phyloP scores from a whole-genome alignment of 768 basidiomycete species.

The Tylopilus plumbeoviolaceoides region DNA sequence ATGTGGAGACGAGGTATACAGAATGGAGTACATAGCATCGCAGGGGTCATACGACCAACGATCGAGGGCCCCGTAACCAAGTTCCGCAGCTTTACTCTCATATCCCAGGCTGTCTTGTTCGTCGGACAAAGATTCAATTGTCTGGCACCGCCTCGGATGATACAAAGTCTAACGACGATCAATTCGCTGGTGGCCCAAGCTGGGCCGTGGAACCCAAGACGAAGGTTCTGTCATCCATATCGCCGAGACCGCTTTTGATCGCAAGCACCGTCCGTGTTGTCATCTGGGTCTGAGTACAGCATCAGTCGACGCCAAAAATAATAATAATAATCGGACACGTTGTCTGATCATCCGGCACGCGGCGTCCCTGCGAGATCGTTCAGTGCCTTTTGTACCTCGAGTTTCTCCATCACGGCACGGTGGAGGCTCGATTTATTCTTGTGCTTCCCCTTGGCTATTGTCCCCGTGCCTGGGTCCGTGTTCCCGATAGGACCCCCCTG shows the following conservation, averaged over 20 bases:
- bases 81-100: not conserved
- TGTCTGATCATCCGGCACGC: slow-evolving; percentile 17
- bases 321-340: not conserved
- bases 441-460: slow-evolving; percentile 27
- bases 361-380: slow-evolving; percentile 39
- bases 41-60: too few species aligned
- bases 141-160: not conserved
- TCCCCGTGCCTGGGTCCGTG: slow-evolving; percentile 9
- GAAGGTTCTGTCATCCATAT: not conserved
- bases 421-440: slow-evolving; percentile 63
- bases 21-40: not conserved
- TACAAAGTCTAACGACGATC: not conserved
- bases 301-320: too few species aligned
- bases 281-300: not conserved
- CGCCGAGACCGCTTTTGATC: not conserved
- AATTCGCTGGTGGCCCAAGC: not conserved
- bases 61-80: not conserved
- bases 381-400: slow-evolving; percentile 73
- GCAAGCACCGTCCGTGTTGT: not conserved
- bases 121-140: not conserved
- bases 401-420: slow-evolving; percentile 66
- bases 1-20: not conserved
- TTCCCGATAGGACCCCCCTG: slow-evolving; percentile 6
- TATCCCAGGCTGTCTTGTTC: not conserved
- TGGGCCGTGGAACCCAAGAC: not conserved